phyloP scores from a whole-genome alignment of 1,284 basidiomycete genomes.

The Cryptococcus neoformans region DNA sequence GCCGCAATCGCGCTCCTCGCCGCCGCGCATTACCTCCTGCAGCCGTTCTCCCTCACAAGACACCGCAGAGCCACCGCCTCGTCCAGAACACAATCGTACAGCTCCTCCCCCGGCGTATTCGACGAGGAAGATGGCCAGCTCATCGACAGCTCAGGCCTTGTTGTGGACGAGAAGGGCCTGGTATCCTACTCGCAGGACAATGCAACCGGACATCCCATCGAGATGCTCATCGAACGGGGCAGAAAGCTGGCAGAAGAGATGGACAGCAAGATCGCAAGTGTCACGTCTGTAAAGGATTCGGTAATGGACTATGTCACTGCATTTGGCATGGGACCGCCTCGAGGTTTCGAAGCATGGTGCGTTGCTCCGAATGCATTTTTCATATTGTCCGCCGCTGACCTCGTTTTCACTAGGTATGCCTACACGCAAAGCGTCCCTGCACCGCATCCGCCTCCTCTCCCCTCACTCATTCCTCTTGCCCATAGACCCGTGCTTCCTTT shows the following conservation, averaged over 20 bases:
- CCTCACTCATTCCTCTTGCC: conserved; percentile 31
- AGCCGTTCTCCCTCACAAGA: background rate
- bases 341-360: conserved; percentile 40
- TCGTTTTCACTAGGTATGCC: conserved; percentile 25
- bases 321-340: conserved; percentile 36
- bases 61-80: background rate
- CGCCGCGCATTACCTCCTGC: conserved; percentile 3
- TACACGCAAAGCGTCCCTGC: conserved; percentile 22
- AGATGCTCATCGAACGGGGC: conserved; percentile 30
- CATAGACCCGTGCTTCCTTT: conserved; percentile 36
- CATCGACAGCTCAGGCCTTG: too few species aligned
- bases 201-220: conserved; percentile 31
- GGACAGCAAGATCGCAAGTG: conserved; percentile 19
- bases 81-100: background rate
- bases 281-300: conserved; percentile 28
- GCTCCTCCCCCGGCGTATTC: too few species aligned
- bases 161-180: conserved; percentile 9
- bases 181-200: background rate
- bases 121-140: too few species aligned
- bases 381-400: background rate
- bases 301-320: conserved; percentile 32
- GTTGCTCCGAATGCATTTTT: conserved; percentile 2
- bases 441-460: conserved; percentile 16
- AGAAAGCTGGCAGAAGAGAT: conserved; percentile 19
- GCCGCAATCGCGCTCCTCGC: conserved; percentile 1